Base-by-base conservation (phyloP, 1,139 yeast species). In the Blastobotrys arbuscula region DNA sequence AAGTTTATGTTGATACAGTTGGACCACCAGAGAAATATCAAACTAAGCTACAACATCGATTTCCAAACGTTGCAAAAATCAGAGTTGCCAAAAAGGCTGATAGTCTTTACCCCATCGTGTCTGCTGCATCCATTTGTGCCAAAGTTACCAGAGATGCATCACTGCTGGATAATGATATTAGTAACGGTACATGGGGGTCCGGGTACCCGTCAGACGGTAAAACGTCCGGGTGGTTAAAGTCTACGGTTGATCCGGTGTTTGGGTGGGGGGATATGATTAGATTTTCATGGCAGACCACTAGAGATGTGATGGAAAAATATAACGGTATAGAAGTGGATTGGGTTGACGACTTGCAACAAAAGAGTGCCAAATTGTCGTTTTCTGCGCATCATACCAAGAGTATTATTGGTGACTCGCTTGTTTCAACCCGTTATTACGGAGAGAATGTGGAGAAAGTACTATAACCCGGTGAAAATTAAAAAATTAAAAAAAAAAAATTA, bases 61-160 rank as follows among this genome's bases (percentile, higher is more conserved):
- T 94, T 61, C 96, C 97, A 0, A 68, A 66, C 0, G 70, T 88
- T 35, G 31, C 26, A 16, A 20, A 21, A 36, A 76, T 94, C 39
- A 84, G 89, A 0, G 98, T 94, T n/a, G 79, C 95, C 15, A 94
- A 92, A 62, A 92, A 92, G 63, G 98, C 98, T 0, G 98, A 94
- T 70, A 81, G 96, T 24, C 63, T 88, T n/a, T 92, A 76, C 63
- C 97, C 97, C 0, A 83, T 89, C 45, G 99, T 94, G 3, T 84
- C 95, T 65, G 87, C 95, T 0, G 99, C 98, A 0, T 85, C 96
- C n/a, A 87, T 92, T 49, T 90, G 92, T 45, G 99, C 99, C 6
- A 92, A 92, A 64, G 98, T 92, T 3, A 88, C 98, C 0, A 77
- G 99, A 61, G 98, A 92, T 65, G 71, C 79, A 47, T 79, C 82